Base-by-base conservation (phyloP, 371 early-diverging fungal species). In the Mucor velutinosus region DNA sequence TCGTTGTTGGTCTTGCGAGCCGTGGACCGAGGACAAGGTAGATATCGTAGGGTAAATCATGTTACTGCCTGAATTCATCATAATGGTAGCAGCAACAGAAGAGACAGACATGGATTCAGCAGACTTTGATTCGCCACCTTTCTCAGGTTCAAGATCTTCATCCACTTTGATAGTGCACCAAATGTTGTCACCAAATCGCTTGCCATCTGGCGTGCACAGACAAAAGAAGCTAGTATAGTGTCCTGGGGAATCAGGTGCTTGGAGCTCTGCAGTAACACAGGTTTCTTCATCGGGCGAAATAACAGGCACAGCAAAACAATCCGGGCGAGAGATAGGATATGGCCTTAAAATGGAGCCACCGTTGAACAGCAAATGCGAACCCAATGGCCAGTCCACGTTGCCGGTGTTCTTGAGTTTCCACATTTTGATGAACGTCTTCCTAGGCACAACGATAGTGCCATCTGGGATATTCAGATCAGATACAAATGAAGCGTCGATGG, bases 331-430 rank as follows among this genome's bases (percentile, higher is more conserved):
- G 3, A 62, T 45, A 2, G 78, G 69, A 59, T 84, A 79, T 55
- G 78, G 79, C 29, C 62, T 63, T 17, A 69, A 58, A 29, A 60
- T 75, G 30, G 81, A 79, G 33, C 90, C 91, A 33, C 86, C 86
- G 47, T 84, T 75, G 64, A 82, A 86, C 7, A 82, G 74, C 6
- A 92, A 69, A 25, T 76, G 75, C 7, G 88, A 83, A 3, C 87
- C 86, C 60, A 77, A 64, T 4, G 92, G 92, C 92, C 92, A 92
- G 45, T 78, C 77, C 29, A 55, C 53, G 43, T 67, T 69, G n/a
- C 92, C 92, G 61, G 82, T 76, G 72, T 92, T 92, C 25, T 71
- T 75, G 60, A 92, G 70, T 61, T 87, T 89, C 92, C 92, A 92
- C 35, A 91, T 90, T 85, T 81, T 73, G 23, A 73, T 66, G 55